A percentile compares a stretch with the other conserved stretches of the same genome.
Evolutionary conservation across 2,329 filamentous ascomycete genomes (phyloP).

Genomic region (Coniella vitis): DNA sequence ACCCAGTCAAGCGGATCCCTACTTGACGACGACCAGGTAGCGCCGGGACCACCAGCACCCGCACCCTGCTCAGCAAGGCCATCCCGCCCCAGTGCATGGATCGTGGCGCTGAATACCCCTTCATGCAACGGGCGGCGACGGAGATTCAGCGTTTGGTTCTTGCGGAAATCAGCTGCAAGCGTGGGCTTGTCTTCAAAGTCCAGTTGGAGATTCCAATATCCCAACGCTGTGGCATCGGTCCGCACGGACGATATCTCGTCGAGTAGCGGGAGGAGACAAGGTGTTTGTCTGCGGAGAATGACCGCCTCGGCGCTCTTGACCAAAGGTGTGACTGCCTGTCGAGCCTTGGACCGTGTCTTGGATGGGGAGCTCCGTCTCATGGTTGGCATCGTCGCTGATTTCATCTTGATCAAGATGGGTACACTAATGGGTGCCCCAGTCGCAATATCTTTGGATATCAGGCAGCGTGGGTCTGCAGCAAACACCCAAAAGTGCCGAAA

Average conservation of each 20-base stretch:
- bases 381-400: slow-evolving; percentile 30
- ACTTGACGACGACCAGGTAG: slow-evolving; percentile 24
- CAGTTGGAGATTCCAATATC: slow-evolving; percentile 76
- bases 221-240: slow-evolving; percentile 53
- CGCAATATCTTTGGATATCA: slow-evolving; percentile 80
- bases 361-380: slow-evolving; percentile 29
- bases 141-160: slow-evolving; percentile 68
- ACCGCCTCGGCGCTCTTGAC: slow-evolving; percentile 22
- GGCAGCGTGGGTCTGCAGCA: slow-evolving; percentile 80
- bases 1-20: slow-evolving; percentile 63
- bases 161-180: slow-evolving; percentile 57
- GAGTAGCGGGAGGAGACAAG: slow-evolving; percentile 58
- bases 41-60: slow-evolving; percentile 23
- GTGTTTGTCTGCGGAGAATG: slow-evolving; percentile 40
- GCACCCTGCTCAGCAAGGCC: slow-evolving; percentile 9
- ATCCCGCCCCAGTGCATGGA: slow-evolving; percentile 59
- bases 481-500: slow-evolving; percentile 97
- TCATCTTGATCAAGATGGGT: slow-evolving; percentile 59
- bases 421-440: slow-evolving; percentile 73
- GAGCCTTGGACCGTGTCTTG: slow-evolving; percentile 25
- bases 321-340: background rate
- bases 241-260: slow-evolving; percentile 53
- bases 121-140: slow-evolving; percentile 63
- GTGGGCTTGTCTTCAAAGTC: slow-evolving; percentile 60
- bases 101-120: slow-evolving; percentile 63